Evolutionary conservation across 768 basidiomycete genomes (phyloP), one percentile per base, ranked within the genome.

Genomic region (Tylopilus subfusipes): DNA sequence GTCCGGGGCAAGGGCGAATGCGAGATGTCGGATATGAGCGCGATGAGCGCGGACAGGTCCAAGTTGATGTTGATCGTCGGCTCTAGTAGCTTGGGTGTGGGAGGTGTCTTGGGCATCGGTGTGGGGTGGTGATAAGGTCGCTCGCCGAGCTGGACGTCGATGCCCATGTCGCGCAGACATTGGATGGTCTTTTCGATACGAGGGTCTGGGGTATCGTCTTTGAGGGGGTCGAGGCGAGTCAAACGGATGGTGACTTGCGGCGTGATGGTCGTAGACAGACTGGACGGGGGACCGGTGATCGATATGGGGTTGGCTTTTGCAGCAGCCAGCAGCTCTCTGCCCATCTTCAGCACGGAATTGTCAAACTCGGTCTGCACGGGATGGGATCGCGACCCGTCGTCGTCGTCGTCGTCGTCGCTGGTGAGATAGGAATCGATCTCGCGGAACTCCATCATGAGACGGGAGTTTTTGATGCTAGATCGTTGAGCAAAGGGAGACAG

Each of bases 371-470:
- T 72, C 53, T 79, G 80, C 0, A 75, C 78, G 5, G 81, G 75
- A 39, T 70, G 72, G 1, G 79, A 76, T 4, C 68, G 65, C 52
- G 19, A 27, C 21, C n/a, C n/a, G n/a, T 77, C 76, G 18, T 84
- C 84, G 16, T 84, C 84, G 5, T 76, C 63, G 42, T 60, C 74
- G 3, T 77, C 78, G 7, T 78, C 78, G 44, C 63, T 65, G 2
- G 85, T 86, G 16, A 86, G 63, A 67, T 91, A 92, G 2, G 88
- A 89, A 58, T 94, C 93, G 30, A 90, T 80, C 71, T 94, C 92
- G 33, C 84, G 79, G 58, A 96, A 88, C 66, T 96, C 93, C 30
- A 86, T 80, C 5, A 88, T 70, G 27, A 96, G 74, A 2, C 89
- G 83, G 4, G 83, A 76, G 56, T 90, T 89, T 63, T 88, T 93